Evolutionary conservation across 2,329 filamentous ascomycete species (phyloP).

Genomic region (Colletotrichum cordylinicola): DNA sequence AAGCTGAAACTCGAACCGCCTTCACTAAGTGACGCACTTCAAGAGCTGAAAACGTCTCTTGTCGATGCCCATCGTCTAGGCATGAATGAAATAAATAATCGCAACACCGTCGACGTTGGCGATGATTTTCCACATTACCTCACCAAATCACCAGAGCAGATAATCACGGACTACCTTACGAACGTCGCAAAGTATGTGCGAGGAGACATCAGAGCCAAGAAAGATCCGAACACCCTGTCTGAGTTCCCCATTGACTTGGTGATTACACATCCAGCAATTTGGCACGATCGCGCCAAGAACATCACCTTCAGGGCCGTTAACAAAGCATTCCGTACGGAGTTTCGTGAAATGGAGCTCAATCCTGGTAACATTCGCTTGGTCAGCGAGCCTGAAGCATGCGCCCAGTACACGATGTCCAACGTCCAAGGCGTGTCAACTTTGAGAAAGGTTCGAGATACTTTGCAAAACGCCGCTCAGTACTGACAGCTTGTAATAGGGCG

Average conservation of each 20-base stretch:
- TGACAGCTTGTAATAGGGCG: background rate
- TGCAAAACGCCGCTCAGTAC: too few species aligned
- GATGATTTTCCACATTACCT: background rate
- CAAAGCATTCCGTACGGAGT: background rate
- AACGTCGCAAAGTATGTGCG: background rate
- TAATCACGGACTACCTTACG: slow-evolving; percentile 4
- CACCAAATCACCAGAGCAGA: background rate
- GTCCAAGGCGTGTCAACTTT: slow-evolving; percentile 7
- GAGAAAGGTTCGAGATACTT: background rate
- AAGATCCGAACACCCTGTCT: background rate
- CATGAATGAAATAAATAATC: background rate
- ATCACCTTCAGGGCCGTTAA: slow-evolving; percentile 17
- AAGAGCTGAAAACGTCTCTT: background rate
- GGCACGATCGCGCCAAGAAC: slow-evolving; percentile 25
- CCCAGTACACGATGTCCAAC: slow-evolving; percentile 24
- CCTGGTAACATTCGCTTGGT: slow-evolving; percentile 18
- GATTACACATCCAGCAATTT: slow-evolving; percentile 14
- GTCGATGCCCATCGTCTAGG: background rate
- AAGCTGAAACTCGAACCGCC: slow-evolving; percentile 3
- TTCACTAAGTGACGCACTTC: background rate
- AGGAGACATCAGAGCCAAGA: background rate
- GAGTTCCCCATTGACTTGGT: slow-evolving; percentile 1
- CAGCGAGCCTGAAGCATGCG: slow-evolving; percentile 30
- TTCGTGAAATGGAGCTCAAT: background rate
- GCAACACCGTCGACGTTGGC: background rate